Percentiles rank a stretch among this genome's conserved stretches.
phyloP scores from a whole-genome alignment of 352 stramenopile species.

The Phytophthora megakarya region DNA sequence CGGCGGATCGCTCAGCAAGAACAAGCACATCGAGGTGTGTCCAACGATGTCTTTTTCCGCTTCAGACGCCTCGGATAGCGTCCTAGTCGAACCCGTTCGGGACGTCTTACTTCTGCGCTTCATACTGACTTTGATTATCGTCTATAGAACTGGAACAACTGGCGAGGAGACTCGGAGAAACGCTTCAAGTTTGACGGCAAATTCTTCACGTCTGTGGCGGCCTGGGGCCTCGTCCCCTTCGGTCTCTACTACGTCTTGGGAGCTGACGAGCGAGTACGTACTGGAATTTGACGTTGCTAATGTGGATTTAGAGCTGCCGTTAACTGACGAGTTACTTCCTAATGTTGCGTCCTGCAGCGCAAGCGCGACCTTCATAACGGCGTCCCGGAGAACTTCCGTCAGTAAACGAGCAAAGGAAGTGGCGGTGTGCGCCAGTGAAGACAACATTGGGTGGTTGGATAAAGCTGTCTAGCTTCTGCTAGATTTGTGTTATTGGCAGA shows the following conservation, averaged over 20 bases:
- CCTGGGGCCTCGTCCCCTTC: conserved; percentile 67
- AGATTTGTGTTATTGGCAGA: not conserved
- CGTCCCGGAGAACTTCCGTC: conserved; percentile 59
- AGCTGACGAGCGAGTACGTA: conserved; percentile 66
- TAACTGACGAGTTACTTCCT: conserved; percentile 1
- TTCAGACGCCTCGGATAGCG: not conserved
- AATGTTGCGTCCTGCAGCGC: conserved; percentile 32
- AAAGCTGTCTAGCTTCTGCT: not conserved
- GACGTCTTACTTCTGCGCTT: not conserved
- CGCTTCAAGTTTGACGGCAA: conserved; percentile 74
- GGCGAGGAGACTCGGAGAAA: conserved; percentile 83
- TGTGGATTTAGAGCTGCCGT: not conserved
- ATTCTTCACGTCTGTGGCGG: conserved; percentile 62
- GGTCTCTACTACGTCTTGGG: conserved; percentile 68
- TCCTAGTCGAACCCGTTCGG: not conserved
- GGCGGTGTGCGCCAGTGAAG: not conserved
- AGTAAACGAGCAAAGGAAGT: conserved; percentile 37
- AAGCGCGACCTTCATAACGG: conserved; percentile 50
- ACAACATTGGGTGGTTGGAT: conserved; percentile 2
- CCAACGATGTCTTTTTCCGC: not conserved
- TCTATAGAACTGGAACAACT: conserved; percentile 85
- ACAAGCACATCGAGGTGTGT: conserved; percentile 83
- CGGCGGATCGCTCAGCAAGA: conserved; percentile 80
- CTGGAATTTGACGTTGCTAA: not conserved
- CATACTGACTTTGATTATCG: conserved; percentile 11